A percentile compares a stretch with the other conserved stretches of the same genome.
Evolutionary conservation across 1,284 basidiomycete species (phyloP).

Genomic region (Pascua sp.): DNA sequence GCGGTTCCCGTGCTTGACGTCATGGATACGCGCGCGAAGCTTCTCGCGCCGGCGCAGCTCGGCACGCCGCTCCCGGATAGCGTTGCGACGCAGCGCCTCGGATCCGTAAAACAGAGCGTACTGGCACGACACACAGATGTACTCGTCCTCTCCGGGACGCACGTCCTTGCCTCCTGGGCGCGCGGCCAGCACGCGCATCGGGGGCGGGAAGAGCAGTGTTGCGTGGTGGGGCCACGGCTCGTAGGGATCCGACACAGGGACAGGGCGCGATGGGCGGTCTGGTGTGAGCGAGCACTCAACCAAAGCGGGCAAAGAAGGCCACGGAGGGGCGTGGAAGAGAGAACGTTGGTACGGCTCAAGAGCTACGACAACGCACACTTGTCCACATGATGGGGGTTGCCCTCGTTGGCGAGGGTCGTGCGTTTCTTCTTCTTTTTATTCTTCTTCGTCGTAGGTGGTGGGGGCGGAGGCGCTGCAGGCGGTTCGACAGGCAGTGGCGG

Average conservation of each 20-base stretch:
- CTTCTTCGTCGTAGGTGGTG: conserved; percentile 37
- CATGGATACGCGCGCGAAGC: conserved; percentile 69
- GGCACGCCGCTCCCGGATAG: conserved; percentile 70
- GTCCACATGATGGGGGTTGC: conserved; percentile 82
- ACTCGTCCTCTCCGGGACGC: conserved; percentile 66
- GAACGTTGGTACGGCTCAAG: not conserved
- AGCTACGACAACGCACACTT: conserved; percentile 53
- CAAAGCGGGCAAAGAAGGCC: not conserved
- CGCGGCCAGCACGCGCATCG: conserved; percentile 30
- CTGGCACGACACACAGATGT: conserved; percentile 85
- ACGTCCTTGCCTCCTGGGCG: conserved; percentile 24
- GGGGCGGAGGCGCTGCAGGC: not conserved
- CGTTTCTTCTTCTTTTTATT: conserved; percentile 81
- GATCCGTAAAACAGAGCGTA: conserved; percentile 74
- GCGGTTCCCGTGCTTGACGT: conserved; percentile 39
- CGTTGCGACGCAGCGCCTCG: conserved; percentile 62
- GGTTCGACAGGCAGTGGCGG: not conserved
- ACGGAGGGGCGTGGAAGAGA: not conserved
- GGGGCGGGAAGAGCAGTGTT: conserved; percentile 43
- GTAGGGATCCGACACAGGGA: conserved; percentile 29
- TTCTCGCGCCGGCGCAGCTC: conserved; percentile 68
- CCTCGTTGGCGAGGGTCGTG: conserved; percentile 75
- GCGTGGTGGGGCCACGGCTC: conserved; percentile 35
- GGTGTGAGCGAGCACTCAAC: conserved; percentile 3
- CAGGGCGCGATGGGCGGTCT: conserved; percentile 44